Base-by-base conservation (phyloP, 2,329 filamentous ascomycete genomes). In the Penicillium sclerotigenum region DNA sequence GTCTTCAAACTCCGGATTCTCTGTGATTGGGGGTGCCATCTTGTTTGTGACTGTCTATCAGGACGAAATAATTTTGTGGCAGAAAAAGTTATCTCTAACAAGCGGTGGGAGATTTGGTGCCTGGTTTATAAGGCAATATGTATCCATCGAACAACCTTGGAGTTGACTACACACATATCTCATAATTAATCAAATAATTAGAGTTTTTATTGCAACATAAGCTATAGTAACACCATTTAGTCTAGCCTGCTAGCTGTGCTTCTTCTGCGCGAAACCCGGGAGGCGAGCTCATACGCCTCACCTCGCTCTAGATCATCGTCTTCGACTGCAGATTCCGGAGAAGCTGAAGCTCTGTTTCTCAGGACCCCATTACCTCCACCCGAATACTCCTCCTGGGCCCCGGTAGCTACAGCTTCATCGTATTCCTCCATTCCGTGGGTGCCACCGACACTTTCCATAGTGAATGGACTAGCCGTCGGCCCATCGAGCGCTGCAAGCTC, bases 381-480 rank as follows among this genome's bases (percentile, higher is more conserved):
- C n/a, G 56, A 57, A 8, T 57, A 54, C 3, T 43, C 54, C 1
- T 47, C 54, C 20, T 36, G 54, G 18, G 33, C 45, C n/a, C 43
- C 60, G 18, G 34, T 56, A 9, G 37, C 33, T 11, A 11, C 54
- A 47, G 37, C 54, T 42, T 59, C 58, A 36, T 56, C 36, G 14
- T 65, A 56, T n/a, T 70, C 64, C 16, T 67, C 72, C 34, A 74
- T 72, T 0, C 81, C 83, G 68, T 84, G 84, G 16, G 78, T 76
- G 0, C 87, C 88, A 13, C 87, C 87, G 6, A 88, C 86, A 56
- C 85, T 87, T 72, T 90, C 87, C 86, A 91, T 90, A 0, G 84
- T 90, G 57, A 90, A 90, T 9, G 83, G 80, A 54, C 86, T 88
- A 0, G 89, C 89, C 0, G 89, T 91, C 0, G 88, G 87, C n/a